phyloP scores from a whole-genome alignment of 768 basidiomycete genomes.

The Suillus cothurnatus region DNA sequence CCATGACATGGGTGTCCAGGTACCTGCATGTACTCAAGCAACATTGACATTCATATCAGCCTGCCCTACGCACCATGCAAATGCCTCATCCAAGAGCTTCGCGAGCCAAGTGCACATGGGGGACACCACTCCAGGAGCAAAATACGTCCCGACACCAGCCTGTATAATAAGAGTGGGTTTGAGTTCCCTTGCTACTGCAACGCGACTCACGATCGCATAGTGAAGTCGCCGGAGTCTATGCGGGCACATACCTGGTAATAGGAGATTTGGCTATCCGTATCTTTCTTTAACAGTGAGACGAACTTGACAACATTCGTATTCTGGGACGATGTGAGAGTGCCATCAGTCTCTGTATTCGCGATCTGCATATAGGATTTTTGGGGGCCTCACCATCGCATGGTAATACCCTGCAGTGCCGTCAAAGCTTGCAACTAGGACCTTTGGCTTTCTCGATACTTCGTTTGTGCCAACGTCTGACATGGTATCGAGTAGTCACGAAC shows the following conservation, averaged over 20 bases:
- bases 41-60: background rate
- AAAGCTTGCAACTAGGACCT: conserved; percentile 65
- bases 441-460: conserved; percentile 24
- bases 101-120: conserved; percentile 61
- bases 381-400: conserved; percentile 41
- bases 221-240: background rate
- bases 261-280: conserved; percentile 54
- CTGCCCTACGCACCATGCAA: conserved; percentile 60
- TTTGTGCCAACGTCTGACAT: conserved; percentile 20
- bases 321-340: conserved; percentile 21
- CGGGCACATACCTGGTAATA: conserved; percentile 66
- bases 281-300: conserved; percentile 67
- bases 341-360: background rate
- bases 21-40: conserved; percentile 46
- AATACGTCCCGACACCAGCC: conserved; percentile 52
- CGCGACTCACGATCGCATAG: background rate
- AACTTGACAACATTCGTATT: conserved; percentile 76
- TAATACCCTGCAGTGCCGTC: conserved; percentile 67
- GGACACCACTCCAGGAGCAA: conserved; percentile 66
- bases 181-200: background rate
- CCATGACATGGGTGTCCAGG: conserved; percentile 69
- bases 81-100: conserved; percentile 62
- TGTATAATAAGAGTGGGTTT: conserved; percentile 19
- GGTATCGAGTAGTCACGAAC: background rate
- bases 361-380: background rate